Conservation (phyloP, 2,329 filamentous ascomycete genomes). For the Fusarium redolens region DNA sequence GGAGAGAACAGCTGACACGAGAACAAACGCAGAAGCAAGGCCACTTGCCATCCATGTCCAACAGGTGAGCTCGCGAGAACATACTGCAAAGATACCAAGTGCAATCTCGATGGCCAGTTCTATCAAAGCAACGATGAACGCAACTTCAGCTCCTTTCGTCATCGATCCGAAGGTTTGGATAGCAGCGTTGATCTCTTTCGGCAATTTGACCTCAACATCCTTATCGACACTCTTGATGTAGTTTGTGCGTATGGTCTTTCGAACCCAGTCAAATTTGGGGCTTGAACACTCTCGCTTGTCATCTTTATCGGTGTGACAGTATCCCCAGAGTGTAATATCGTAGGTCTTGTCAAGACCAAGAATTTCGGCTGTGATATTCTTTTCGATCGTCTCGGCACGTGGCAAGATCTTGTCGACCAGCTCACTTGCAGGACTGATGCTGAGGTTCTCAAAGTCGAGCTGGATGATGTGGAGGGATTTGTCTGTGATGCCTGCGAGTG, state of each 20-base stretch:
- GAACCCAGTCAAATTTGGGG: background rate
- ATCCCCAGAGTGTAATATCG: background rate
- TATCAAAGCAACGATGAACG: background rate
- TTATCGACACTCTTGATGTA: background rate
- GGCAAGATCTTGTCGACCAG: background rate
- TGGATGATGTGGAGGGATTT: background rate
- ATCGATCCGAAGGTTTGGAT: background rate
- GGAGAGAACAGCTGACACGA: background rate
- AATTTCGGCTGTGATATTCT: background rate
- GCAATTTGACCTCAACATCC: background rate
- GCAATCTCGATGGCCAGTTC: background rate
- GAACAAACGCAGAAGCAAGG: background rate
- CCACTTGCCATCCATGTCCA: constrained; percentile 3
- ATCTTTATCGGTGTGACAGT: background rate
- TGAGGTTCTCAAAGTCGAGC: background rate
- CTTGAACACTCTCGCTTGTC: background rate
- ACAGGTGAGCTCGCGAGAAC: background rate
- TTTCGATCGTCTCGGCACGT: background rate
- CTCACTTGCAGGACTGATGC: background rate
- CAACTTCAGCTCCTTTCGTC: background rate
- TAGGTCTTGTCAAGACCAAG: background rate
- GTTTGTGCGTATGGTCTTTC: background rate
- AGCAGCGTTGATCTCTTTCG: background rate
- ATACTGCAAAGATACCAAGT: background rate
- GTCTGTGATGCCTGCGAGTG: background rate